Evolutionary conservation across 768 basidiomycete species (phyloP).

Genomic region (Lanmaoa rubissima): DNA sequence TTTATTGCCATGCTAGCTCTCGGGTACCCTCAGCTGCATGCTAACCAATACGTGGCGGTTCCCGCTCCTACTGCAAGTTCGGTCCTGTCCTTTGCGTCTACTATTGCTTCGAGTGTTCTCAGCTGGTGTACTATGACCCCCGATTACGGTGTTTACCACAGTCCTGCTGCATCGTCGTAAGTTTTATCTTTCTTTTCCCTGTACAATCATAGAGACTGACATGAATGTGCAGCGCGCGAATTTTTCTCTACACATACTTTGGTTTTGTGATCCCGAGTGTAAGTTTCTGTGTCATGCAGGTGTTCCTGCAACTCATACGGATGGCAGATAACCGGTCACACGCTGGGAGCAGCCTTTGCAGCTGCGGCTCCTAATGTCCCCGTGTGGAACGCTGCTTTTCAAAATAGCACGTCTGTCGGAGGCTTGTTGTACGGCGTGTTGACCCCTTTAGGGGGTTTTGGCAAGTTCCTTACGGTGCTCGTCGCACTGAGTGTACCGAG

Average conservation of each 20-base stretch:
- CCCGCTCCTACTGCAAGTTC: slow-evolving; percentile 33
- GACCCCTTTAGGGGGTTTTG: slow-evolving; percentile 41
- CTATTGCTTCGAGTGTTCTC: slow-evolving; percentile 43
- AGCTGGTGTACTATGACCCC: slow-evolving; percentile 44
- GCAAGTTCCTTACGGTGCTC: slow-evolving; percentile 47
- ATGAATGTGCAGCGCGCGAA: slow-evolving; percentile 27
- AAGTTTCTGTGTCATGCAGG: slow-evolving; percentile 15
- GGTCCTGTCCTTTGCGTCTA: slow-evolving; percentile 45
- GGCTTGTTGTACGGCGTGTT: slow-evolving; percentile 43
- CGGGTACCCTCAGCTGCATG: slow-evolving; percentile 62
- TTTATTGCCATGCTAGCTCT: slow-evolving; percentile 67
- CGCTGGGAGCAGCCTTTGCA: slow-evolving; percentile 47
- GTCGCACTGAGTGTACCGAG: slow-evolving; percentile 53
- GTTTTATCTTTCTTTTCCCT: slow-evolving; percentile 5
- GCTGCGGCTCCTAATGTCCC: slow-evolving; percentile 39
- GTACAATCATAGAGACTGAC: background rate
- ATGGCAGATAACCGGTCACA: slow-evolving; percentile 38
- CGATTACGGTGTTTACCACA: slow-evolving; percentile 51
- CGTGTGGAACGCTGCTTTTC: slow-evolving; percentile 41
- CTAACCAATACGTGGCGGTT: slow-evolving; percentile 38
- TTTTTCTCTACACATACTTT: slow-evolving; percentile 46
- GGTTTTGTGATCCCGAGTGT: slow-evolving; percentile 44
- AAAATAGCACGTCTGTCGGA: slow-evolving; percentile 41
- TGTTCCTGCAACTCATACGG: background rate
- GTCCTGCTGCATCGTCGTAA: slow-evolving; percentile 58